Base-by-base conservation (phyloP, 2,329 filamentous ascomycete species). In the Colletotrichum chrysophilum region DNA sequence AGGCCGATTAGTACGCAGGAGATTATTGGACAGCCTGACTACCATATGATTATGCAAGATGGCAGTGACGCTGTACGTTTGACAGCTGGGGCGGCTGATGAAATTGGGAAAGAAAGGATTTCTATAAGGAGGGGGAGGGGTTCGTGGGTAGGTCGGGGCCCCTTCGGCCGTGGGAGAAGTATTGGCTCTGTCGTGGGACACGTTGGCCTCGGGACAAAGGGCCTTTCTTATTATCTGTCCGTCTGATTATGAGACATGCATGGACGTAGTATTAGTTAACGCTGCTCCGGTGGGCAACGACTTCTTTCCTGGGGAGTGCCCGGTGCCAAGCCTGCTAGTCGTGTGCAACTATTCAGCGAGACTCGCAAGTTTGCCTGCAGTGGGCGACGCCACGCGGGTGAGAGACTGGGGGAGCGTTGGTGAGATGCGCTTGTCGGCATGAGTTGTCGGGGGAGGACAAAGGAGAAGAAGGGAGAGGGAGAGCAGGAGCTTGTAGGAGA, bases 321-420 rank as follows among this genome's bases (percentile, higher is more conserved):
- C 43, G 43, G 43, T 52, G 66, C 65, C 30, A 60, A 52, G 56
- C 48, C 36, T 55, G 34, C n/a, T 58, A 24, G 18, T 16, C 28
- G 21, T 32, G 61, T 28, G 24, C 28, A n/a, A 26, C 7, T 24
- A 14, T 13, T 74, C 65, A 76, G 58, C 71, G 60, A 66, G 55
- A 34, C 26, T 64, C n/a, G 56, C 62, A 67, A 58, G 55, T 73
- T 75, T 73, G 62, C 28, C 73, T 75, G 38, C 26, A 7, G 68
- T 73, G 62, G 32, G 65, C 62, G 36, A 66, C 72, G 72, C 72
- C 69, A 75, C 61, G 38, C 52, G 55, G 72, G 68, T 66, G 66
- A 38, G 28, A 70, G 30, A 62, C 61, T 55, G 12, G 67, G 32
- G 58, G 58, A 65, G 21, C 7, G 21, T 30, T 61, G 18, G 28